A percentile compares a stretch with the other conserved stretches of the same genome.
These are phyloP conservation scores for Corymbia calophylla DNA, from an alignment of 441 rosid genomes.

Conservation along the genomic window DNA sequence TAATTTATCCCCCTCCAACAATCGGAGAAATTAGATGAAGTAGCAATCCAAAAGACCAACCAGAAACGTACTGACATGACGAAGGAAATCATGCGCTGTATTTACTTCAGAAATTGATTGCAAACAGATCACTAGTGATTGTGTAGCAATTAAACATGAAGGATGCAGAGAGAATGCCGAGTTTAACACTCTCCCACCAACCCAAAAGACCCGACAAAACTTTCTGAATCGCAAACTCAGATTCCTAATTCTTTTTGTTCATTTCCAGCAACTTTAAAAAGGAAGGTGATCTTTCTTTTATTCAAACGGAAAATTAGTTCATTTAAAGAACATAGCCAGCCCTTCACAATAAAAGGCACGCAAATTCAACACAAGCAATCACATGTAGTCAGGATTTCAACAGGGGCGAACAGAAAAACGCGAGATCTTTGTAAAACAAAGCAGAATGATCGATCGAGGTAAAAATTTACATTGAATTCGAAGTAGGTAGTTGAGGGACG, in stretches of 20 bases:
- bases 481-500: slow-evolving; percentile 23
- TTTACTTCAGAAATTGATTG: neutral
- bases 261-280: neutral
- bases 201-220: neutral
- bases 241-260: neutral
- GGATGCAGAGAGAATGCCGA: neutral
- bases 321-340: neutral
- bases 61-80: neutral
- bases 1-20: neutral
- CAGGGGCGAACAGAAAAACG: neutral
- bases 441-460: neutral
- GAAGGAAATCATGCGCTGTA: neutral
- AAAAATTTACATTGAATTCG: slow-evolving; percentile 23
- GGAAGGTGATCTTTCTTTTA: neutral
- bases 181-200: neutral
- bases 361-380: neutral
- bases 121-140: neutral
- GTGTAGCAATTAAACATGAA: neutral
- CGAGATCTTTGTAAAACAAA: neutral
- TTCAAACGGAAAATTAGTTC: neutral
- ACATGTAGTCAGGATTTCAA: neutral
- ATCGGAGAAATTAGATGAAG: neutral
- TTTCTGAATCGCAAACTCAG: neutral
- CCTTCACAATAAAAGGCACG: neutral
- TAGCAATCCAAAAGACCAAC: neutral